Conservation (phyloP, 176 grass and related monocot genomes). For the Aegilops bicornis region DNA sequence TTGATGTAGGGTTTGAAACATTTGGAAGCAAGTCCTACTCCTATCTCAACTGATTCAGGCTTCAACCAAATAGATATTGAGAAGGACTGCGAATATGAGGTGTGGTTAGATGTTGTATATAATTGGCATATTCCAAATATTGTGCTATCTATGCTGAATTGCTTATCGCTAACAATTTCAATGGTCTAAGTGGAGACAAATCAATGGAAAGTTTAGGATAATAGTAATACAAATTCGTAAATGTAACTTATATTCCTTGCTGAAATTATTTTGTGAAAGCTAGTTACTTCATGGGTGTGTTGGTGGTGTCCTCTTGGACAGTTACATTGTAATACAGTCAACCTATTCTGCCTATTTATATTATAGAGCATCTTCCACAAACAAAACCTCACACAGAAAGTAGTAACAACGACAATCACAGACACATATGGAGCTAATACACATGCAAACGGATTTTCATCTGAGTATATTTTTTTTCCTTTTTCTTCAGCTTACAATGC, state of each 20-base stretch:
- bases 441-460: background rate
- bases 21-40: constrained; percentile 27
- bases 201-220: background rate
- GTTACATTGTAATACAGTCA: background rate
- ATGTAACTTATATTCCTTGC: background rate
- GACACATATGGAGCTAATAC: background rate
- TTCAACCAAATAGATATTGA: constrained; percentile 16
- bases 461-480: background rate
- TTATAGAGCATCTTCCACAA: background rate
- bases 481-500: background rate
- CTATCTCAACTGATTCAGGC: constrained; percentile 8
- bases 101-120: constrained; percentile 13
- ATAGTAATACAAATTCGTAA: background rate
- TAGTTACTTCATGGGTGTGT: background rate
- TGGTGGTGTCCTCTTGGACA: background rate
- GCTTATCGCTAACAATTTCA: background rate
- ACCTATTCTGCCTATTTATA: background rate
- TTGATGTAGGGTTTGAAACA: constrained; percentile 28
- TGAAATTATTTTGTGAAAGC: background rate
- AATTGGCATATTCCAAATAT: background rate
- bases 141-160: background rate
- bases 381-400: constrained; percentile 18
- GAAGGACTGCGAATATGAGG: constrained; percentile 52
- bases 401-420: background rate
- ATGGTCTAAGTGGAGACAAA: constrained; percentile 1